Evolutionary conservation across 345 rosid species (phyloP).

Genomic region (Cardamine occulta): DNA sequence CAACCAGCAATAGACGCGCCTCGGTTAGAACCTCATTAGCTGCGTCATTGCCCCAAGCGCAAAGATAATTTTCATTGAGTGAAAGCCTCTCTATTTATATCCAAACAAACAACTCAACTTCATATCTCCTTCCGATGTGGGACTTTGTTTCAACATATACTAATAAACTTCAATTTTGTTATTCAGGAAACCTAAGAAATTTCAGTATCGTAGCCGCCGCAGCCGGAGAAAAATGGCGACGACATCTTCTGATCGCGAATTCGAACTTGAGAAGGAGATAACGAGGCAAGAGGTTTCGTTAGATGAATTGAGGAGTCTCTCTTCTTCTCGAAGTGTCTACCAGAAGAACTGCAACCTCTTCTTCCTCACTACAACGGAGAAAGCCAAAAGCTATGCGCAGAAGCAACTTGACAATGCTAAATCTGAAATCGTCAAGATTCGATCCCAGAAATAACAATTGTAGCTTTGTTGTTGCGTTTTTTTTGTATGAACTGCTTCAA

Average conservation of each 20-base stretch:
- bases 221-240: constrained; percentile 34
- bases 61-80: accelerated
- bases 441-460: not conserved
- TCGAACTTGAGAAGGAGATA: constrained; percentile 36
- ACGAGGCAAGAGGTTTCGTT: constrained; percentile 38
- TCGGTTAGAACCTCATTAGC: constrained; percentile 50
- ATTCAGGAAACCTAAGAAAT: not conserved
- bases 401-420: constrained; percentile 28
- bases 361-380: constrained; percentile 34
- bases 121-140: not conserved
- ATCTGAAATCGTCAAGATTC: constrained; percentile 37
- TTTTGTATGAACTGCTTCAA: not conserved
- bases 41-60: constrained; percentile 52
- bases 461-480: not conserved
- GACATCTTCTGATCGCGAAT: constrained; percentile 3
- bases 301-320: constrained; percentile 37
- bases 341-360: constrained; percentile 38
- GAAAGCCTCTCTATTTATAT: not conserved
- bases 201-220: not conserved
- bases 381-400: constrained; percentile 26
- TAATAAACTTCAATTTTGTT: not conserved
- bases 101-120: not conserved
- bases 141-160: not conserved
- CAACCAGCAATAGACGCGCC: constrained; percentile 55
- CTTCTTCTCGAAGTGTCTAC: constrained; percentile 42